These are phyloP conservation scores for Colletotrichum tofieldiae DNA, from an alignment of 2,329 filamentous ascomycete genomes.

Conservation along the genomic window DNA sequence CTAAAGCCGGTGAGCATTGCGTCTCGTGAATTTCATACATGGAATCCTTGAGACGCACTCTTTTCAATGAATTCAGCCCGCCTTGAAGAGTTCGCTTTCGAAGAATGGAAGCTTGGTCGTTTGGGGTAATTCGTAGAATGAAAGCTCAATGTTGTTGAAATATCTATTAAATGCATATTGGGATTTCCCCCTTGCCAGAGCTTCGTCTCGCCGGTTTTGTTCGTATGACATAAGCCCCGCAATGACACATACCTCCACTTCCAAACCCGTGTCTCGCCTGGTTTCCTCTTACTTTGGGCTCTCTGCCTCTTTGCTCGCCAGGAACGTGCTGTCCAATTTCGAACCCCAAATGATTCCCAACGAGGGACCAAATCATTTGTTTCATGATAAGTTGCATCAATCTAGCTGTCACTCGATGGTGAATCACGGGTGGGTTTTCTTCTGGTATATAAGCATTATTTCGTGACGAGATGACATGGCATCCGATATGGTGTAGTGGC, in stretches of 20 bases:
- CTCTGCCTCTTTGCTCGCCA: too few species aligned
- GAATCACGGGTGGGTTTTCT: too few species aligned
- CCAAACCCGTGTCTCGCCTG: neutral
- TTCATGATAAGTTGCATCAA: neutral
- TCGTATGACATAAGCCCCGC: conserved; percentile 28
- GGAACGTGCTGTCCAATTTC: neutral
- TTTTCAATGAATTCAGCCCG: neutral
- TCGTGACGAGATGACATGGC: too few species aligned
- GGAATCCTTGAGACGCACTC: neutral
- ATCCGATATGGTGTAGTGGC: conserved; percentile 27
- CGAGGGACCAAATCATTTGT: neutral
- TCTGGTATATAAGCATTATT: too few species aligned
- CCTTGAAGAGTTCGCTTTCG: neutral
- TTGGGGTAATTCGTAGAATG: neutral
- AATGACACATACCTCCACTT: conserved; percentile 23
- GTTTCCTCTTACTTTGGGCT: too few species aligned
- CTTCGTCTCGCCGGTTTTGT: neutral
- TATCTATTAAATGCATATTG: conserved; percentile 30
- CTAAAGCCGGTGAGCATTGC: conserved; percentile 25
- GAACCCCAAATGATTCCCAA: neutral
- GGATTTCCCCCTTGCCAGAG: neutral
- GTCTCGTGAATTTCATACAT: neutral
- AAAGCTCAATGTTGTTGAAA: neutral
- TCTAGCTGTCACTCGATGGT: accelerated
- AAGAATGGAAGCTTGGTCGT: neutral